Evolutionary conservation across 2,329 filamentous ascomycete species (phyloP).

Genomic region (Plectosphaerella plurivora): DNA sequence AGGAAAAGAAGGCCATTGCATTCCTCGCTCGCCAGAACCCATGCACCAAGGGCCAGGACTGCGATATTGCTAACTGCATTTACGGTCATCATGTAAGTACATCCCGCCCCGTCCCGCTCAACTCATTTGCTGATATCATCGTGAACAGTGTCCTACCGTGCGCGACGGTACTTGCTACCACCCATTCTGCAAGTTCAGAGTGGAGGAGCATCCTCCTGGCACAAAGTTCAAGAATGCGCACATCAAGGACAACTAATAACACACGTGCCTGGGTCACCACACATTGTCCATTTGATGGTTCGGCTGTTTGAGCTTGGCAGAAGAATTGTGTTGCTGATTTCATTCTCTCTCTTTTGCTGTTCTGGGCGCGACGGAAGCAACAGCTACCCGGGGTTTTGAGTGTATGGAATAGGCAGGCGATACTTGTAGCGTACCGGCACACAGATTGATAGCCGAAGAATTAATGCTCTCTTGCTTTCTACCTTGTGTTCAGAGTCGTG

Average conservation of each 20-base stretch:
- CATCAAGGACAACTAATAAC: conserved; percentile 24
- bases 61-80: conserved; percentile 52
- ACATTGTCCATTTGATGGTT: too few relatives aligned
- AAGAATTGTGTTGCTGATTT: too few relatives aligned
- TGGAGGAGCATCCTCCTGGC: conserved; percentile 51
- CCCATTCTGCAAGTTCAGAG: conserved; percentile 50
- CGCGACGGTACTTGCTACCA: conserved; percentile 45
- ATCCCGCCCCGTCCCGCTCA: background rate
- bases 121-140: conserved; percentile 2
- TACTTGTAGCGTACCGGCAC: too few relatives aligned
- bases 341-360: too few relatives aligned
- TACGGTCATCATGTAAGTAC: conserved; percentile 57
- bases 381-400: too few relatives aligned
- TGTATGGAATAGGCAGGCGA: too few relatives aligned
- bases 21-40: conserved; percentile 54
- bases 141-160: conserved; percentile 47
- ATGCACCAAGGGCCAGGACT: conserved; percentile 54
- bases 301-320: too few relatives aligned
- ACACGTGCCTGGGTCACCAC: too few relatives aligned
- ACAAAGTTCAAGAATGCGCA: conserved; percentile 42
- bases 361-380: too few relatives aligned
- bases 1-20: conserved; percentile 53
- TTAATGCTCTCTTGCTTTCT: too few relatives aligned
- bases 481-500: too few relatives aligned
- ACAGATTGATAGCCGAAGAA: too few relatives aligned